A percentile compares a stretch with the other conserved stretches of the same genome.
phyloP scores from a whole-genome alignment of 2,329 filamentous ascomycete genomes.

The Cladosporium sp. region DNA sequence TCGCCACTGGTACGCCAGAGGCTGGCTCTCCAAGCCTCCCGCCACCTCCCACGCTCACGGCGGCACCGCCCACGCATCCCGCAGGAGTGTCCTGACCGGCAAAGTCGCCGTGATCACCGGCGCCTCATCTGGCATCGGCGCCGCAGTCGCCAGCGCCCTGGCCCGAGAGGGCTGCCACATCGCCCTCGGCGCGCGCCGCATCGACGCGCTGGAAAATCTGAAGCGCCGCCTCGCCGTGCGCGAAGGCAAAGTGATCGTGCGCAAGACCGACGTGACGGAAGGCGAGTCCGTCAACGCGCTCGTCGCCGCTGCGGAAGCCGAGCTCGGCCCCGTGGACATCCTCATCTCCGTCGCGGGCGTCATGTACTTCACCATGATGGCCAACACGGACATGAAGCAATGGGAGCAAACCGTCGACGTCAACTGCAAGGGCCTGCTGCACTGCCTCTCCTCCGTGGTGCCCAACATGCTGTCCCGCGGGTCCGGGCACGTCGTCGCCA shows the following conservation, averaged over 20 bases:
- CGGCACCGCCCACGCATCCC: slow-evolving; percentile 41
- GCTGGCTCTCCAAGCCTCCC: slow-evolving; percentile 67
- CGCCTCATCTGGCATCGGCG: slow-evolving; percentile 74
- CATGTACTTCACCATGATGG: slow-evolving; percentile 90
- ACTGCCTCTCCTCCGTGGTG: slow-evolving; percentile 66
- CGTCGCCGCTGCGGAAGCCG: slow-evolving; percentile 53
- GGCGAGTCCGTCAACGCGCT: slow-evolving; percentile 63
- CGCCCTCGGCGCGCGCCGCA: slow-evolving; percentile 66
- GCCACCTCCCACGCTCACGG: slow-evolving; percentile 45
- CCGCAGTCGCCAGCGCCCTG: slow-evolving; percentile 66
- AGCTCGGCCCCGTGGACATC: slow-evolving; percentile 71
- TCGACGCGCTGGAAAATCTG: slow-evolving; percentile 63
- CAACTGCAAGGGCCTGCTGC: slow-evolving; percentile 78
- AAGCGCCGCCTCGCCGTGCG: slow-evolving; percentile 56
- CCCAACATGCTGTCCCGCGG: slow-evolving; percentile 68
- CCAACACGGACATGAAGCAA: slow-evolving; percentile 66
- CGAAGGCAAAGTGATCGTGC: slow-evolving; percentile 63
- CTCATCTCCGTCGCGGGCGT: slow-evolving; percentile 77
- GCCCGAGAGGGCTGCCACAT: slow-evolving; percentile 68
- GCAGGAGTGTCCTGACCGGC: slow-evolving; percentile 59
- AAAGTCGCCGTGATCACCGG: slow-evolving; percentile 74
- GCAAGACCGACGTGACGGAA: slow-evolving; percentile 69
- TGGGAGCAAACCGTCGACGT: slow-evolving; percentile 82
- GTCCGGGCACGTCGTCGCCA: slow-evolving; percentile 70
- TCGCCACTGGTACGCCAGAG: slow-evolving; percentile 74